Conservation (phyloP, 2,329 filamentous ascomycete genomes). For the Arthrobotrys pseudoclavata region DNA sequence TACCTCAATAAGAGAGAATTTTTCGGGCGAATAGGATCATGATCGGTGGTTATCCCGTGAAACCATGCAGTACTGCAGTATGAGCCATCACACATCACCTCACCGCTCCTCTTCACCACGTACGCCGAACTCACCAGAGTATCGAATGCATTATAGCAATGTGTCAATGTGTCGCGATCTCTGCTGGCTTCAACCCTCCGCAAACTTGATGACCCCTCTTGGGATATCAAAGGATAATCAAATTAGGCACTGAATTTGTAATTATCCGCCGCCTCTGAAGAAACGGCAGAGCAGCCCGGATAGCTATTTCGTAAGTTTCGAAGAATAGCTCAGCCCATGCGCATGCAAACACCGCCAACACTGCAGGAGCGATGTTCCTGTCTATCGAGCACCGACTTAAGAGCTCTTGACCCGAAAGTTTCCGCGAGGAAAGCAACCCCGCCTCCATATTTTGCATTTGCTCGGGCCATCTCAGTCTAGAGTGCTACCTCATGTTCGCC, state of each 20-base stretch:
- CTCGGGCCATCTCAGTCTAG: not conserved
- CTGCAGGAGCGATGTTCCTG: not conserved
- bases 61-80: not conserved
- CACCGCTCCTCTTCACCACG: too few species aligned
- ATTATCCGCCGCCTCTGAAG: not conserved
- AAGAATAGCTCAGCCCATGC: not conserved
- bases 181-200: not conserved
- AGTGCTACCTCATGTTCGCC: not conserved
- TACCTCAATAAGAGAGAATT: too few species aligned
- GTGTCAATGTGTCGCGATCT: not conserved
- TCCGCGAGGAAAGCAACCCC: not conserved
- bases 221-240: not conserved
- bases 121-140: not conserved
- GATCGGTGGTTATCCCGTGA: not conserved
- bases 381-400: not conserved
- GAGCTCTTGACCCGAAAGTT: slow-evolving; percentile 2
- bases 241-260: slow-evolving; percentile 6
- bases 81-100: not conserved
- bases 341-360: too few species aligned
- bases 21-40: not conserved
- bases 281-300: slow-evolving; percentile 9
- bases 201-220: not conserved
- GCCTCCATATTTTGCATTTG: not conserved
- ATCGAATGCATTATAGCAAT: not conserved
- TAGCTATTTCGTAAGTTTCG: not conserved